Evolutionary conservation across 2,329 filamentous ascomycete species (phyloP).

Genomic region (Basipetospora chlamydospora): DNA sequence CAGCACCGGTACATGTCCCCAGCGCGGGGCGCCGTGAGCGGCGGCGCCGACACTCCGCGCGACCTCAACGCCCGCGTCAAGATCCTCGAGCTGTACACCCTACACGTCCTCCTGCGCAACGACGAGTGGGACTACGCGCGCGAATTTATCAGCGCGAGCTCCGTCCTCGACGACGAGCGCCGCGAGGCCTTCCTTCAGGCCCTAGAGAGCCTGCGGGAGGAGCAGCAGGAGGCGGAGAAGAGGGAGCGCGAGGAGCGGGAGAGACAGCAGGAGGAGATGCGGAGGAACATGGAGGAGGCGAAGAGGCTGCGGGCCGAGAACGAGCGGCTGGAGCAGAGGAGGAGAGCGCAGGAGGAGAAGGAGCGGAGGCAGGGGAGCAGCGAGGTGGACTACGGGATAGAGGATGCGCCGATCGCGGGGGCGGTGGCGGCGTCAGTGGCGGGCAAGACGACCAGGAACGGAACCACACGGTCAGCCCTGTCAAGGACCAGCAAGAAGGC

Average conservation of each 20-base stretch:
- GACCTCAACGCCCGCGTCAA: constrained; percentile 77
- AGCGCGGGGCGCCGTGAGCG: constrained; percentile 34
- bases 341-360: constrained; percentile 41
- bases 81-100: constrained; percentile 85
- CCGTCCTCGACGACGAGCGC: constrained; percentile 82
- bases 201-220: constrained; percentile 69
- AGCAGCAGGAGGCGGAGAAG: constrained; percentile 59
- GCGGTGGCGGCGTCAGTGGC: constrained; percentile 14
- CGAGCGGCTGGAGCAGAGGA: constrained; percentile 37
- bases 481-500: constrained; percentile 18
- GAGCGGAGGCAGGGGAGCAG: constrained; percentile 29
- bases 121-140: constrained; percentile 92
- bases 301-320: constrained; percentile 41
- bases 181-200: constrained; percentile 81
- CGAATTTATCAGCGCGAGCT: constrained; percentile 76
- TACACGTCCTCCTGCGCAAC: constrained; percentile 87
- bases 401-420: constrained; percentile 30
- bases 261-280: constrained; percentile 41
- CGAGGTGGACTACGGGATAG: constrained; percentile 57
- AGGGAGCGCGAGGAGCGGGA: constrained; percentile 44
- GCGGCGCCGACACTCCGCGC: constrained; percentile 68
- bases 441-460: constrained; percentile 7
- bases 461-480: constrained; percentile 12
- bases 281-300: constrained; percentile 42
- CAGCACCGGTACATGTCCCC: constrained; percentile 27